phyloP scores from a whole-genome alignment of 202 grass and related monocot species.

The Setaria italica region DNA sequence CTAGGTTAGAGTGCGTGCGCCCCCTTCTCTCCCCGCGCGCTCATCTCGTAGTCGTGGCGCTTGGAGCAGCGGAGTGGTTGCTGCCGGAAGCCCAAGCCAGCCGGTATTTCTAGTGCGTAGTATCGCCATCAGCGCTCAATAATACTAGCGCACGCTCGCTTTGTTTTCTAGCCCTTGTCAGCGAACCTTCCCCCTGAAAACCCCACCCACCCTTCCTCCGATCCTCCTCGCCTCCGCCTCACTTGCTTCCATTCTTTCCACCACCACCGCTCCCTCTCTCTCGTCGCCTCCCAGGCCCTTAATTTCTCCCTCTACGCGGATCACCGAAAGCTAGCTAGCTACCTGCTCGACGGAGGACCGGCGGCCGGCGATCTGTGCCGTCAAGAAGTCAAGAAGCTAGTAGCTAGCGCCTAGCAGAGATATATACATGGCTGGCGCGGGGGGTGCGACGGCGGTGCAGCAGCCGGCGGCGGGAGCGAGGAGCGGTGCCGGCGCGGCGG shows the following conservation, averaged over 20 bases:
- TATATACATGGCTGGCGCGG: conserved; percentile 53
- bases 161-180: conserved; percentile 70
- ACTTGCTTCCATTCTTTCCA: not conserved
- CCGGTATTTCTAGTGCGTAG: conserved; percentile 33
- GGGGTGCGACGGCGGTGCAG: conserved; percentile 45
- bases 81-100: not conserved
- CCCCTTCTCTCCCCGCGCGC: not conserved
- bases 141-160: conserved; percentile 37
- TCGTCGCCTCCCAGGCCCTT: too few relatives aligned
- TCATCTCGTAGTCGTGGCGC: not conserved
- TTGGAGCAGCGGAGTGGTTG: not conserved
- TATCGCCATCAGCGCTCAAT: conserved; percentile 64
- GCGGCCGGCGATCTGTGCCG: not conserved
- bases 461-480: conserved; percentile 28
- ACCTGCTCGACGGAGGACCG: not conserved
- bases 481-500: not conserved
- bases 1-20: conserved; percentile 38
- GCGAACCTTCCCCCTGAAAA: conserved; percentile 61
- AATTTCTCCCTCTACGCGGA: not conserved
- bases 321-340: not conserved
- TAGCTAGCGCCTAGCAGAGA: not conserved
- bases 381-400: not conserved
- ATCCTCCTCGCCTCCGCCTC: conserved; percentile 1
- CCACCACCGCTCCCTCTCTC: not conserved
- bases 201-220: conserved; percentile 41